Evolutionary conservation across 1,284 basidiomycete species (phyloP).

Genomic region (Vanrija sp.): DNA sequence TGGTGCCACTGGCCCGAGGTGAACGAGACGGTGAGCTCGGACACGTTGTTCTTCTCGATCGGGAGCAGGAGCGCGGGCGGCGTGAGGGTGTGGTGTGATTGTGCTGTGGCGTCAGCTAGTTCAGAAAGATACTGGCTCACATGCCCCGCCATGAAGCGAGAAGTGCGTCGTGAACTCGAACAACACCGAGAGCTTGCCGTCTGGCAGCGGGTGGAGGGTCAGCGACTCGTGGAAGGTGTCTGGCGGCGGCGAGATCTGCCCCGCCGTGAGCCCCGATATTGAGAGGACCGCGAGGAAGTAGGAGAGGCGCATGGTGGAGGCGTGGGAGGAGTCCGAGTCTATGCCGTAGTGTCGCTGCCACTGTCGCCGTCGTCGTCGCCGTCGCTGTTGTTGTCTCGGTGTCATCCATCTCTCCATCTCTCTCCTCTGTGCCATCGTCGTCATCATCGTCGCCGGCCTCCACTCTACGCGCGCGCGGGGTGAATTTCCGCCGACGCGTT

Average conservation of each 20-base stretch:
- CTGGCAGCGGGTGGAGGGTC: slow-evolving; percentile 66
- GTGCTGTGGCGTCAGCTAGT: slow-evolving; percentile 42
- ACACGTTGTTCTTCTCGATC: slow-evolving; percentile 73
- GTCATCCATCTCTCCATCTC: neutral
- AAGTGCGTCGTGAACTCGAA: slow-evolving; percentile 76
- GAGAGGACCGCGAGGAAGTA: slow-evolving; percentile 9
- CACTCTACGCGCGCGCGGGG: no score
- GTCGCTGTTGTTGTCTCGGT: neutral
- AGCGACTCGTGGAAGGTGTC: slow-evolving; percentile 59
- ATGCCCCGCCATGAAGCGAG: slow-evolving; percentile 6
- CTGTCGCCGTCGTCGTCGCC: no score
- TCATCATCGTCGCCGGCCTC: no score
- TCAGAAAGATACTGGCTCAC: neutral
- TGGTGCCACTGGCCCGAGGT: slow-evolving; percentile 91
- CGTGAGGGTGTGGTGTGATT: slow-evolving; percentile 77
- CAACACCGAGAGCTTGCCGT: slow-evolving; percentile 77
- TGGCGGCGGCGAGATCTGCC: neutral
- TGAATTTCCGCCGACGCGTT: no score
- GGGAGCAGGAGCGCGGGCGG: slow-evolving; percentile 83
- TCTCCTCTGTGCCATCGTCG: no score
- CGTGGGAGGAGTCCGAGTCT: no score
- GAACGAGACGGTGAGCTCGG: slow-evolving; percentile 79
- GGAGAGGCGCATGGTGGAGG: slow-evolving; percentile 5
- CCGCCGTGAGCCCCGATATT: neutral
- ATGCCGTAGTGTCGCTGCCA: neutral